Evolutionary conservation across 2,329 filamentous ascomycete genomes (phyloP).

Genomic region (Thielaviopsis euricoi): DNA sequence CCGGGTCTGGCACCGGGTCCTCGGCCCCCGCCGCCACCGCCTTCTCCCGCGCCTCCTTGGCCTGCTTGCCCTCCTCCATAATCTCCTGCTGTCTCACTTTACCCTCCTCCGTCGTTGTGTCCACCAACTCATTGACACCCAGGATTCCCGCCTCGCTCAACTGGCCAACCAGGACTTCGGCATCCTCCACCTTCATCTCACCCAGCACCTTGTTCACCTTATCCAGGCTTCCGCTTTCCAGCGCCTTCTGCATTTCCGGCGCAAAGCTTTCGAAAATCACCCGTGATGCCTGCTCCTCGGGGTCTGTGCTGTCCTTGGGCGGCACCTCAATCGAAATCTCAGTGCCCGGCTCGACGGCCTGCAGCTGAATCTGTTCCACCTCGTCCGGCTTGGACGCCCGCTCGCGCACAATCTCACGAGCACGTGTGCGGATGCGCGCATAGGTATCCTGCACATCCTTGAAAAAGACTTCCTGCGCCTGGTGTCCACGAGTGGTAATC

Average conservation of each 20-base stretch:
- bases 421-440: constrained; percentile 59
- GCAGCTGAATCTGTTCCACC: constrained; percentile 92
- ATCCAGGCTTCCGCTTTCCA: constrained; percentile 80
- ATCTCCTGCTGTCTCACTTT: constrained; percentile 62
- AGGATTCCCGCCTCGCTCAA: constrained; percentile 74
- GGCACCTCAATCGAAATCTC: constrained; percentile 81
- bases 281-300: constrained; percentile 45
- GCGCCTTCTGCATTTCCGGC: constrained; percentile 61
- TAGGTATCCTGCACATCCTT: constrained; percentile 90
- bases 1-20: constrained; percentile 9
- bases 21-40: neutral
- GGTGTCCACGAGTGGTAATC: constrained; percentile 75
- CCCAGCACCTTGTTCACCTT: constrained; percentile 43
- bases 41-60: constrained; percentile 9
- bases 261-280: constrained; percentile 72
- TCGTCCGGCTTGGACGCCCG: constrained; percentile 31
- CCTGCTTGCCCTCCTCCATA: constrained; percentile 32
- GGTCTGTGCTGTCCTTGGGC: constrained; percentile 47
- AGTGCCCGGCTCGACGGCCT: constrained; percentile 85
- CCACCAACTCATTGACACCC: constrained; percentile 81
- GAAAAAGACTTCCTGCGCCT: constrained; percentile 77
- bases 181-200: constrained; percentile 76
- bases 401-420: constrained; percentile 50
- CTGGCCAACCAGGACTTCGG: constrained; percentile 68
- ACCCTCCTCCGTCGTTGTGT: constrained; percentile 81